phyloP scores from a whole-genome alignment of 2,329 filamentous ascomycete species.

The Colletotrichum scovillei region DNA sequence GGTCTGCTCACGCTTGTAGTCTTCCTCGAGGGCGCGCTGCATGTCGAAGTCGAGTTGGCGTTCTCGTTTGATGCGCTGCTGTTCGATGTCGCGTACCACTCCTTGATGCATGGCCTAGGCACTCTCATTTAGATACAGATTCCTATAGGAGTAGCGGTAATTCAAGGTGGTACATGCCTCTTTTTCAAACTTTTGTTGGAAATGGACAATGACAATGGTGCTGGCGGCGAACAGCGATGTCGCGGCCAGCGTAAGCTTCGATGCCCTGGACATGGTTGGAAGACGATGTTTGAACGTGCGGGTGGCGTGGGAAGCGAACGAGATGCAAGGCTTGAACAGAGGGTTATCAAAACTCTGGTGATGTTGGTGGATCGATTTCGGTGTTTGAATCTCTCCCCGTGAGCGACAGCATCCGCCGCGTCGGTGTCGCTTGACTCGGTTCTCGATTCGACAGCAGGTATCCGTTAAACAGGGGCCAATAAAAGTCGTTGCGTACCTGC shows the following conservation, averaged over 20 bases:
- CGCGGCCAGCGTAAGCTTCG: constrained; percentile 84
- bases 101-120: constrained; percentile 94
- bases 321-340: neutral
- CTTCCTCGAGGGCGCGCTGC: constrained; percentile 84
- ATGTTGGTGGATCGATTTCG: neutral
- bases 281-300: neutral
- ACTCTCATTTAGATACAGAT: neutral
- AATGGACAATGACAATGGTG: constrained; percentile 89
- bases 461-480: neutral
- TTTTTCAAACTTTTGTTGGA: constrained; percentile 81
- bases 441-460: neutral
- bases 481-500: neutral
- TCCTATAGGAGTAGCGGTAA: neutral
- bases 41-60: constrained; percentile 95
- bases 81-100: constrained; percentile 93
- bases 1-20: constrained; percentile 90
- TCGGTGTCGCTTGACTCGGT: neutral
- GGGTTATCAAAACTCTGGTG: neutral
- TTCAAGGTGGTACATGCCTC: constrained; percentile 12
- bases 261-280: constrained; percentile 83
- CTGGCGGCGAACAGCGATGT: constrained; percentile 81
- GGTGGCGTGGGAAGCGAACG: neutral
- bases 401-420: neutral
- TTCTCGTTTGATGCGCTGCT: constrained; percentile 89
- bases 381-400: constrained; percentile 2